These are phyloP conservation scores for Podospora tetraspora DNA, from an alignment of 495 filamentous ascomycete species.

Conservation along the genomic window DNA sequence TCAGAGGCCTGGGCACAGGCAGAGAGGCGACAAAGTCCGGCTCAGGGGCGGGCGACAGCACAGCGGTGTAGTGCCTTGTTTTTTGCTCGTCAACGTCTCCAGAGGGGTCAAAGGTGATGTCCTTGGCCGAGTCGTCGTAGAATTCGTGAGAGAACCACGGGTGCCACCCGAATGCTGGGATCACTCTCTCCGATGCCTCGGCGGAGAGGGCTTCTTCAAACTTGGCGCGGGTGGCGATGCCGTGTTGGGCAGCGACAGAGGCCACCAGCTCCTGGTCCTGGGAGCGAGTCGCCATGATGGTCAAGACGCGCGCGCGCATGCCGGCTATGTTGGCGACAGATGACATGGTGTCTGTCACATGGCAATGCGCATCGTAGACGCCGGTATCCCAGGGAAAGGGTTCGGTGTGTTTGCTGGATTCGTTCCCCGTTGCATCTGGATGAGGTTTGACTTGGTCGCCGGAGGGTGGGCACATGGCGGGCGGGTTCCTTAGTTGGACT, in stretches of 20 bases:
- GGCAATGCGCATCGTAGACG: slow-evolving; percentile 89
- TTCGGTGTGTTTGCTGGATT: slow-evolving; percentile 14
- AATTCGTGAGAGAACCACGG: slow-evolving; percentile 96
- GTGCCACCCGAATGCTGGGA: slow-evolving; percentile 96
- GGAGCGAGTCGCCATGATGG: slow-evolving; percentile 81
- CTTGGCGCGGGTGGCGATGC: slow-evolving; percentile 20
- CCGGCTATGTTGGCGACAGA: slow-evolving; percentile 57
- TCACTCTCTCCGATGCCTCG: slow-evolving; percentile 37
- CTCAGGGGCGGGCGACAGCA: slow-evolving; percentile 53
- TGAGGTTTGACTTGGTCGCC: not conserved
- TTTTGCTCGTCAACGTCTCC: slow-evolving; percentile 39
- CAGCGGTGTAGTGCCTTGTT: slow-evolving; percentile 62
- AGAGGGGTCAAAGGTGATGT: slow-evolving; percentile 35
- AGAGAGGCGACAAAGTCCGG: slow-evolving; percentile 58
- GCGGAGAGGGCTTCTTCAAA: slow-evolving; percentile 6
- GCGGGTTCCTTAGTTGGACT: not conserved
- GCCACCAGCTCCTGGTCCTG: slow-evolving; percentile 85
- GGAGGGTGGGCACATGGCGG: slow-evolving; percentile 19
- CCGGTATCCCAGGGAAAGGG: slow-evolving; percentile 79
- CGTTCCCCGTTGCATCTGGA: not conserved
- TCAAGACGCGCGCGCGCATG: slow-evolving; percentile 75
- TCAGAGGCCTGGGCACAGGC: slow-evolving; percentile 66
- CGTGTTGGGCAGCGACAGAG: slow-evolving; percentile 51
- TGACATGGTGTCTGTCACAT: slow-evolving; percentile 94
- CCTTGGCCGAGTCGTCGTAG: slow-evolving; percentile 53